Evolutionary conservation across 2,329 filamentous ascomycete species (phyloP), one percentile per base, ranked within the genome.

Genomic region (Trichoderma sp.): DNA sequence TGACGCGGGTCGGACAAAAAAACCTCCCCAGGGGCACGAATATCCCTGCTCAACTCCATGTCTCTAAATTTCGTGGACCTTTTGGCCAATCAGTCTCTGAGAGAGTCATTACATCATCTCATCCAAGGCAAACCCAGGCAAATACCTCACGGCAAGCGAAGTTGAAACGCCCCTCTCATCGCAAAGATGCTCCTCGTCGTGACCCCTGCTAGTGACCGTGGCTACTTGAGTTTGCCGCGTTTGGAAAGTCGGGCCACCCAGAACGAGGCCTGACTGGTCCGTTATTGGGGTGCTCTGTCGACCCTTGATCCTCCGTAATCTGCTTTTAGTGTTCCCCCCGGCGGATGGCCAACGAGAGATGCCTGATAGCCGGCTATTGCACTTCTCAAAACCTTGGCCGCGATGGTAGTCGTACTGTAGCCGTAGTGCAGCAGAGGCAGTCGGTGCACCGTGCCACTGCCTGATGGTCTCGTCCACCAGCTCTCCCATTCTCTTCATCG

Each of bases 231-330:
- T 58, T 67, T 67, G 34, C 64, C 64, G 45, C 54, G 53, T 67
- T 67, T 52, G 54, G 64, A 37, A 67, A 59, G 54, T 67, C 53
- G 54, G 45, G 42, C 64, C 25, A 45, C 29, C 45, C 45, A 59
- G 39, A 29, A 39, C 54, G 54, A 67, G 32, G 64, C 54, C 54
- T 59, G 53, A 58, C 53, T 67, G 53, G 64, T 59, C 54, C 53
- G 13, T 35, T 32, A 25, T 52, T 67, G 53, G 64, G 64, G 42
- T 29, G 22, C 32, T 53, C 50, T 37, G 54, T 67, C 54, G 22
- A 67, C 53, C 53, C 54, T 67, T 59, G 64, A 59, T 59, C 64
- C 64, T 67, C 54, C 54, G 64, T 59, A 67, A 67, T 67, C 64
- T 67, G 54, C 64, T 59, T 59, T 67, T 67, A 39, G 64, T 57